phyloP scores from a whole-genome alignment of 345 rosid species.

The Abelmoschus esculentus region DNA sequence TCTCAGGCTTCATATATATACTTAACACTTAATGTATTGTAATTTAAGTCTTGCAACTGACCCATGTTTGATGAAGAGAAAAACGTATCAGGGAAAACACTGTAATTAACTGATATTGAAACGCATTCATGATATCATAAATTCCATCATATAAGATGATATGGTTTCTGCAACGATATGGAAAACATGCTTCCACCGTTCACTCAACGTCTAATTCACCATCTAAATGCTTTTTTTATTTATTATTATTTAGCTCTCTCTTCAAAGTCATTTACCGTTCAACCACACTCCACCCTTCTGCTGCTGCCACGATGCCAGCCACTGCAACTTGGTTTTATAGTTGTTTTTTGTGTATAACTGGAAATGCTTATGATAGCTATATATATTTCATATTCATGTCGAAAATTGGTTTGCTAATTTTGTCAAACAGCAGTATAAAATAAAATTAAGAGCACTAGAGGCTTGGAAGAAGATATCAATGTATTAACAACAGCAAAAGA shows the following conservation, averaged over 20 bases:
- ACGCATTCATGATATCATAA: neutral
- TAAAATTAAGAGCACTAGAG: neutral
- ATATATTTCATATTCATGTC: neutral
- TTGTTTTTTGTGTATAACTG: too few species aligned
- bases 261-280: too few species aligned
- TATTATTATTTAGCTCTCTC: too few species aligned
- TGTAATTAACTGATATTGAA: neutral
- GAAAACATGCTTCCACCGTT: constrained; percentile 1
- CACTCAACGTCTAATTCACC: too few species aligned
- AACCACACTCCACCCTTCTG: too few species aligned
- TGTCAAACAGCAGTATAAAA: neutral
- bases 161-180: neutral
- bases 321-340: too few species aligned
- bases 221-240: too few species aligned
- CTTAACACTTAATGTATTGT: neutral
- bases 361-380: too few species aligned
- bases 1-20: neutral
- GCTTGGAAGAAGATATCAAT: neutral
- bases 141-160: neutral
- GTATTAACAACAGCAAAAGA: neutral
- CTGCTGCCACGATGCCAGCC: too few species aligned
- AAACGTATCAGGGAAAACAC: constrained; percentile 5
- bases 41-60: neutral
- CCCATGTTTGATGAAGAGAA: neutral
- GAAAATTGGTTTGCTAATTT: neutral